Evolutionary conservation across 805 yeast genomes (phyloP).

Genomic region (Maudiozyma barnettii): DNA sequence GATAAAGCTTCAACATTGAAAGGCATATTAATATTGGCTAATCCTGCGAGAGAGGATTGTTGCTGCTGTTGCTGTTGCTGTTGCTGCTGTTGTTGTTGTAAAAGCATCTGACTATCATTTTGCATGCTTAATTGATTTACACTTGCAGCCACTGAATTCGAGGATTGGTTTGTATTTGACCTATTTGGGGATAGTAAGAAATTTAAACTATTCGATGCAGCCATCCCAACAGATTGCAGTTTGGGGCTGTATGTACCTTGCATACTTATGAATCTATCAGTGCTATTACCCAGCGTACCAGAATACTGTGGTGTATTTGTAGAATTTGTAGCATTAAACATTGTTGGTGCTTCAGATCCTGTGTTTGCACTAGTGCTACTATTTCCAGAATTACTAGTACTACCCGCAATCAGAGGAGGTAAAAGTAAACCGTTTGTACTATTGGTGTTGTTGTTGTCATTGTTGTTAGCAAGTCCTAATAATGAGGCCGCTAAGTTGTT

Average conservation of each 20-base stretch:
- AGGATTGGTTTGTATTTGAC: background rate
- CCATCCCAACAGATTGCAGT: conserved; percentile 10
- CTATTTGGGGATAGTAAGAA: conserved; percentile 10
- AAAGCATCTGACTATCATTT: background rate
- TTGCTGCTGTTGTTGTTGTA: background rate
- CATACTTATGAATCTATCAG: background rate
- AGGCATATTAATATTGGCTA: background rate
- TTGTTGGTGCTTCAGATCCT: background rate
- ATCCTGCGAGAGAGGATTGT: background rate
- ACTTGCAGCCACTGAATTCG: background rate
- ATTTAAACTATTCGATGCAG: conserved; percentile 6
- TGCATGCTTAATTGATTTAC: background rate
- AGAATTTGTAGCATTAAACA: background rate
- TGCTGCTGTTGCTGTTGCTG: background rate
- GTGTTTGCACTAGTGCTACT: background rate
- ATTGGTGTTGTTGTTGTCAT: background rate
- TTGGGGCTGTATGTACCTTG: conserved; percentile 4
- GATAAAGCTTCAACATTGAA: conserved; percentile 6
- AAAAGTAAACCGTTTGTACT: conserved; percentile 14
- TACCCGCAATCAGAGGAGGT: conserved; percentile 18
- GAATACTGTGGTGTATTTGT: background rate
- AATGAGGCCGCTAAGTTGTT: background rate
- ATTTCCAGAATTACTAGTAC: background rate
- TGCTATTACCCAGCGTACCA: background rate
- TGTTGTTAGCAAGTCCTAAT: background rate